Base-by-base conservation (phyloP, 129 eudicot species). In the carrot (Daucus carota) region DNA sequence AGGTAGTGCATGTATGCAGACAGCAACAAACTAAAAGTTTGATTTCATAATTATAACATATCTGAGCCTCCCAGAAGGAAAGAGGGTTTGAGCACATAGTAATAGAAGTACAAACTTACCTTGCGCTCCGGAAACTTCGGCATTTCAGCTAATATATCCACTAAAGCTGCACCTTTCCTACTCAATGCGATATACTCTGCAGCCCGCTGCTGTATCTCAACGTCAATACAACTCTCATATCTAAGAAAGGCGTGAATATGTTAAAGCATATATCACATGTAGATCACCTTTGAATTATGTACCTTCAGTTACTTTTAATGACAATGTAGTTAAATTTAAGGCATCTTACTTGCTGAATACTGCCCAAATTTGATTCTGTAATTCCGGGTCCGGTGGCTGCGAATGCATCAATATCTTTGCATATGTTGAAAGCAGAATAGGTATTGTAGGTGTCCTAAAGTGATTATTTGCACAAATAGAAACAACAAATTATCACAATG, bases 111-210 rank as follows among this genome's bases (percentile, higher is more conserved):
- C 34, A 77, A 29, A 75, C 5, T 43, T 81, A 91, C 99, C 97
- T 95, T 90, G 31, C 99, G 89, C 70, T 95, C 99, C 60, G 99
- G 99, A 75, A 95, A 95, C 80, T 91, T 95, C 29, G 99, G 99
- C 99, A 95, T 95, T 86, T 95, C 99, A 74, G 99, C 96, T 85
- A 95, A 82, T 84, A 95, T 84, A 82, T 95, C 99, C 90, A 83
- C 81, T 77, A 91, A 77, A 79, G 92, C 90, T 78, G 84, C 92
- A 86, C 99, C 99, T 83, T 91, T 95, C 82, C 82, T 87, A 80
- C 97, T 95, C 86, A 95, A 85, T 42, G 93, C 92, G 68, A 84
- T 80, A 84, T 95, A 95, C 82, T 95, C 99, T 18, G 88, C 90
- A 42, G 99, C 99, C 48, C 99, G 88, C 85, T 95, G 99, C 81